Evolutionary conservation across 495 filamentous ascomycete genomes (phyloP).

Genomic region (Letharia lupina): DNA sequence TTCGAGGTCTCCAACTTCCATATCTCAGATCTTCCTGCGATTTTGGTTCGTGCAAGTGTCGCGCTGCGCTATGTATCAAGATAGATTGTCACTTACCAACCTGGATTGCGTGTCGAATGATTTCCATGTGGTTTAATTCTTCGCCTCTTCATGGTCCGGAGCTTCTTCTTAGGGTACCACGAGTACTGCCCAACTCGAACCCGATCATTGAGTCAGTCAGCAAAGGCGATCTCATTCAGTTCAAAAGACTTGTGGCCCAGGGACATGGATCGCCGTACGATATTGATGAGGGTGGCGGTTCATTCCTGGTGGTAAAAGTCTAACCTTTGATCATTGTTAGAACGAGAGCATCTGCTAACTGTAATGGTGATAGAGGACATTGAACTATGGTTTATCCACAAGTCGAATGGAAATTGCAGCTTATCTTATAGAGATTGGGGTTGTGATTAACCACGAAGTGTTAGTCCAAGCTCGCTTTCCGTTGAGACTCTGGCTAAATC

Average conservation of each 20-base stretch:
- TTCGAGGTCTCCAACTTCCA: not conserved
- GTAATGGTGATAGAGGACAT: not conserved
- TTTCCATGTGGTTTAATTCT: not conserved
- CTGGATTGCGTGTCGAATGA: constrained; percentile 2
- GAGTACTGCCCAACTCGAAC: not conserved
- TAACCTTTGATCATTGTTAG: not conserved
- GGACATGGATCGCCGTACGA: constrained; percentile 3
- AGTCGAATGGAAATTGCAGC: too few relatives aligned
- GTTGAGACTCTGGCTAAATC: too few relatives aligned
- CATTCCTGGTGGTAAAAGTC: too few relatives aligned
- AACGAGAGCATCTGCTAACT: not conserved
- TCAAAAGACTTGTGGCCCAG: not conserved
- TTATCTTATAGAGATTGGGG: too few relatives aligned
- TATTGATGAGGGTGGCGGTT: not conserved
- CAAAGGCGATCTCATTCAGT: not conserved
- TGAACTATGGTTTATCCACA: too few relatives aligned
- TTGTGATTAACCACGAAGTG: too few relatives aligned
- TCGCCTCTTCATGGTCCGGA: not conserved
- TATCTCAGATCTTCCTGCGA: not conserved
- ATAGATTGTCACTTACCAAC: not conserved
- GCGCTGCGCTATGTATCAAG: not conserved
- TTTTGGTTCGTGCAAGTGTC: not conserved
- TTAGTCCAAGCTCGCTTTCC: too few relatives aligned
- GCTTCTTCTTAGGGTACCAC: not conserved
- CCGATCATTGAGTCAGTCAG: not conserved